Evolutionary conservation across 768 basidiomycete species (phyloP), one percentile per base, ranked within the genome.

Genomic region (Boletus edulis): DNA sequence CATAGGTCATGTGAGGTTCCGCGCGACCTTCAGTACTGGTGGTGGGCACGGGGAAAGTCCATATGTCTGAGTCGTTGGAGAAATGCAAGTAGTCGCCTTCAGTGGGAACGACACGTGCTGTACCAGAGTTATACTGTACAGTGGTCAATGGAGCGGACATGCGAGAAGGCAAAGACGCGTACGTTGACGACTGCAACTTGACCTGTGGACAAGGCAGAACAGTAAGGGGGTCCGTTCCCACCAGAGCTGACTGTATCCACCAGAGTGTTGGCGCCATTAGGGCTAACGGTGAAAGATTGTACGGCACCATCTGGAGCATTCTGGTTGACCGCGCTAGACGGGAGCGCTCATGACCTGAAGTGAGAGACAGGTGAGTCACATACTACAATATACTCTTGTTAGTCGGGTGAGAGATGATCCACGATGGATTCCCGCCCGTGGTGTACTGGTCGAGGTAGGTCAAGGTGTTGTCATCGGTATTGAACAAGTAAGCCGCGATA

Each of bases 1-100:
- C 76, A 31, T 84, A 67, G 0, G 79, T 75, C 84, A 85, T 84
- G 64, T 89, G 87, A 12, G 87, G 86, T 65, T 86, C 80, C 2
- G 86, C 84, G 8, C 74, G 72, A 29, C 55, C 55, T 37, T 56
- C 41, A 3, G 49, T 48, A 3, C 68, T 56, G 0, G 70, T 69
- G 12, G 62, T 61, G 2, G 78, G 72, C 0, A 68, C 70, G 14
- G 85, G 81, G 74, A 89, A 88, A 13, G 76, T 77, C 65, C 85
- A 78, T 13, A 76, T 60, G 2, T 75, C 66, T 12, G 79, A 74
- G 24, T 57, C 27, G 15, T 52, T 45, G 13, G 63, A 62, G 52
- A 77, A 77, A 52, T 72, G 65, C 40, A 76, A 50, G 10, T 64
- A 41, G 56, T 78, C 74, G 24, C 59, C 60, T 27, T 72, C 69